A percentile compares a stretch with the other conserved stretches of the same genome.
Evolutionary conservation across 805 yeast genomes (phyloP).

Genomic region (Debaryomyces prosopidis): DNA sequence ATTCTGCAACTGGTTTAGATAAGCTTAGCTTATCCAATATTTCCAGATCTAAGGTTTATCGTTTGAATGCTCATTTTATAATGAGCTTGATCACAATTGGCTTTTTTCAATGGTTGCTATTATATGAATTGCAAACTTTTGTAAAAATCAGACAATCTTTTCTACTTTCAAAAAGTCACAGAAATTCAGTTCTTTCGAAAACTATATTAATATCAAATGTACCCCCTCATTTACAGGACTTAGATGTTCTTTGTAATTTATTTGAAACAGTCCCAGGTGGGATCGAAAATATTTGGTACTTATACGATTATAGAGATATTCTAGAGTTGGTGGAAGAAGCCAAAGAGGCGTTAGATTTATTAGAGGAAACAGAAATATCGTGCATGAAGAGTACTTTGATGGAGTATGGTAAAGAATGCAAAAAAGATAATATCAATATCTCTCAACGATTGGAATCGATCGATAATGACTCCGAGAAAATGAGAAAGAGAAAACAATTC

Average conservation of each 20-base stretch:
- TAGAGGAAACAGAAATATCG: conserved; percentile 28
- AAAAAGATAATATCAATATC: background rate
- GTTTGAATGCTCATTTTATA: conserved; percentile 63
- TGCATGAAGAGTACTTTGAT: conserved; percentile 12
- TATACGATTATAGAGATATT: conserved; percentile 31
- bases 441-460: background rate
- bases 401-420: background rate
- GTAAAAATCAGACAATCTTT: conserved; percentile 49
- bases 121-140: conserved; percentile 55
- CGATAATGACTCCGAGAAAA: background rate
- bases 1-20: conserved; percentile 56
- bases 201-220: conserved; percentile 47
- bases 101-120: conserved; percentile 56
- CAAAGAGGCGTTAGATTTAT: conserved; percentile 21
- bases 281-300: conserved; percentile 59
- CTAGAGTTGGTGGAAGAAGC: conserved; percentile 21
- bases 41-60: conserved; percentile 47
- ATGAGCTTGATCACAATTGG: conserved; percentile 55
- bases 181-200: conserved; percentile 23
- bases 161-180: conserved; percentile 28
- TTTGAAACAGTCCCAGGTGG: conserved; percentile 53
- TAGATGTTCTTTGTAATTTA: conserved; percentile 21
- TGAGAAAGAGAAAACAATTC: background rate
- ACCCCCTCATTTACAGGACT: conserved; percentile 33
- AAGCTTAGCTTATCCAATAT: conserved; percentile 70